A percentile compares a stretch with the other conserved stretches of the same genome.
Conservation (phyloP, 768 basidiomycete species). For the Trametes gibbosa region DNA sequence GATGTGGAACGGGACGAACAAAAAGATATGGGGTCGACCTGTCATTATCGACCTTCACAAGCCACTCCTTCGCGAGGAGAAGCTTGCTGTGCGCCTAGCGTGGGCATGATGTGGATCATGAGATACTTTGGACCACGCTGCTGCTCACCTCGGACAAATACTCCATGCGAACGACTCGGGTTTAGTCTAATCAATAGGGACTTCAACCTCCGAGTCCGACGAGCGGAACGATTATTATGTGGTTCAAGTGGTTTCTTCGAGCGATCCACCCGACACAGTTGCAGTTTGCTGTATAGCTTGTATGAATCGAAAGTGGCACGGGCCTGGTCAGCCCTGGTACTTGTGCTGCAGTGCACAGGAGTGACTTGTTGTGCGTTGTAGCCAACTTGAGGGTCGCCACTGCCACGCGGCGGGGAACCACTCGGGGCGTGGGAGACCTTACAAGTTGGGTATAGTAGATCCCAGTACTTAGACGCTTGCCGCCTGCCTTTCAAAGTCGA, state of each 20-base stretch:
- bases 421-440: slow-evolving; percentile 7
- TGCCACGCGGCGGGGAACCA: slow-evolving; percentile 16
- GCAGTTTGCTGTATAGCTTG: too few relatives aligned
- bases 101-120: neutral
- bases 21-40: slow-evolving; percentile 69
- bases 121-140: slow-evolving; percentile 30
- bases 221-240: neutral
- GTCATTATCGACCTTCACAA: slow-evolving; percentile 59
- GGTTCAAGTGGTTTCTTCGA: neutral
- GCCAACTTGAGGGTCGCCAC: slow-evolving; percentile 8
- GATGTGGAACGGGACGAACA: slow-evolving; percentile 43
- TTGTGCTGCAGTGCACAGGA: too few relatives aligned
- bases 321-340: too few relatives aligned
- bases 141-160: slow-evolving; percentile 31
- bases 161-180: slow-evolving; percentile 8
- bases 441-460: slow-evolving; percentile 9
- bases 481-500: neutral
- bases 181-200: slow-evolving; percentile 7
- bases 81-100: slow-evolving; percentile 52
- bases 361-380: neutral
- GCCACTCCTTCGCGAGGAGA: slow-evolving; percentile 70
- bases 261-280: too few relatives aligned
- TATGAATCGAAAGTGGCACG: too few relatives aligned
- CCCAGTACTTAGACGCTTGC: neutral
- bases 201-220: slow-evolving; percentile 4